Percentiles rank a stretch among this genome's conserved stretches.
These are phyloP conservation scores for Penicillium sp. DNA, from an alignment of 2,329 filamentous ascomycete genomes.

Conservation along the genomic window DNA sequence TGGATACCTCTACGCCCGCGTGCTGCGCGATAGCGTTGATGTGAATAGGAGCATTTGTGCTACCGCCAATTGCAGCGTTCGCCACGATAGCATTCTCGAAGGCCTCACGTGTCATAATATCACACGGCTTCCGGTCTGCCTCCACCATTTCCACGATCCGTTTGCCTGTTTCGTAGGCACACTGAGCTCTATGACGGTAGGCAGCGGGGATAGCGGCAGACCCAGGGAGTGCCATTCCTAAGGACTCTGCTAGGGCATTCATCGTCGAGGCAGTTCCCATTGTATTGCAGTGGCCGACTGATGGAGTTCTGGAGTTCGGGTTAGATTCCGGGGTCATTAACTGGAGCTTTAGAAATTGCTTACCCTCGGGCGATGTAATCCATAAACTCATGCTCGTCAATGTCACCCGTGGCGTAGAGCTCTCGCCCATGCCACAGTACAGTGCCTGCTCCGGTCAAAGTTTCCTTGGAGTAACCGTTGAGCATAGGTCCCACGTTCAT, in stretches of 20 bases:
- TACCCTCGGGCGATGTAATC: constrained; percentile 47
- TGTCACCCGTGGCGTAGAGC: constrained; percentile 48
- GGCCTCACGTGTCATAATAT: constrained; percentile 54
- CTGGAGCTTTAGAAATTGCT: constrained; percentile 1
- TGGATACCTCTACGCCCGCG: constrained; percentile 49
- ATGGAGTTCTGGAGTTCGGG: constrained; percentile 39
- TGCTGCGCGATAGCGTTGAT: constrained; percentile 55
- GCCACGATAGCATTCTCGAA: constrained; percentile 57
- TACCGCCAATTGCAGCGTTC: constrained; percentile 56
- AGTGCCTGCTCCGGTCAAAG: constrained; percentile 46
- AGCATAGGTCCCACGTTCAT: constrained; percentile 55
- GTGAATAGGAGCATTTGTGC: constrained; percentile 57
- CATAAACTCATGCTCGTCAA: constrained; percentile 45
- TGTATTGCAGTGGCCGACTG: constrained; percentile 52
- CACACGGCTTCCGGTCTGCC: constrained; percentile 50
- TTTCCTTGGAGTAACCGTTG: constrained; percentile 46
- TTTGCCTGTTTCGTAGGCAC: constrained; percentile 49
- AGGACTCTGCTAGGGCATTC: constrained; percentile 52
- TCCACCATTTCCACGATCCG: constrained; percentile 53
- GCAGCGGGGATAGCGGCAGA: constrained; percentile 52
- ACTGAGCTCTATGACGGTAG: constrained; percentile 49
- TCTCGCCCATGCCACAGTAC: constrained; percentile 52
- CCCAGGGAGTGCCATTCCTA: constrained; percentile 54
- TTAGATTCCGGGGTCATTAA: constrained; percentile 2
- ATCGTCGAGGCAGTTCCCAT: constrained; percentile 56